Evolutionary conservation across 495 filamentous ascomycete genomes (phyloP).

Genomic region (Articulospora tetracladia): DNA sequence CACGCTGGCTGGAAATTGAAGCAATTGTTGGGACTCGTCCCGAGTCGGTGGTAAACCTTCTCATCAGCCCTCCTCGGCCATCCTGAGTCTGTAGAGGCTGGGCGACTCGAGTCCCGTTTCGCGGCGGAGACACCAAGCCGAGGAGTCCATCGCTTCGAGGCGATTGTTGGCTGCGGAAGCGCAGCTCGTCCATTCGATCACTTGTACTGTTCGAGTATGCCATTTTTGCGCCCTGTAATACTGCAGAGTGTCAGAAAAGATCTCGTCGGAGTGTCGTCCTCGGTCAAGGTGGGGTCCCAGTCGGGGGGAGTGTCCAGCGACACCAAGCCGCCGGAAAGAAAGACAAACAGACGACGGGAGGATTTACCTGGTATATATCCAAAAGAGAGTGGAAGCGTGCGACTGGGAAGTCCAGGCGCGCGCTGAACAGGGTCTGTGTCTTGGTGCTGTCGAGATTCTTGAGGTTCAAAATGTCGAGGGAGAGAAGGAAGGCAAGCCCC

Average conservation of each 20-base stretch:
- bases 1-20: slow-evolving; percentile 58
- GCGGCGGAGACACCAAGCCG: slow-evolving; percentile 65
- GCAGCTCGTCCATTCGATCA: slow-evolving; percentile 70
- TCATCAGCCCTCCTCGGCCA: slow-evolving; percentile 69
- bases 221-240: slow-evolving; percentile 39
- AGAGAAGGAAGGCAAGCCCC: not conserved
- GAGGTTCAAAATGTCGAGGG: slow-evolving; percentile 4
- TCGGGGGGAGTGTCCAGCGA: not conserved
- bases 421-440: slow-evolving; percentile 16
- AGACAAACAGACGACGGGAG: not conserved
- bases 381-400: slow-evolving; percentile 13
- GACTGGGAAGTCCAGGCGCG: slow-evolving; percentile 22
- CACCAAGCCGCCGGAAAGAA: not conserved
- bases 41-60: slow-evolving; percentile 91
- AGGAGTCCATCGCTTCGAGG: slow-evolving; percentile 64
- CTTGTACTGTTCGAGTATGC: slow-evolving; percentile 62
- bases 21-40: slow-evolving; percentile 80
- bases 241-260: slow-evolving; percentile 13
- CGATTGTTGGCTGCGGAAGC: slow-evolving; percentile 71
- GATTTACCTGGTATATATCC: slow-evolving; percentile 1
- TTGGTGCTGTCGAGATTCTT: not conserved
- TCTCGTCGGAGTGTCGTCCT: not conserved
- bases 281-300: slow-evolving; percentile 21
- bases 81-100: slow-evolving; percentile 55
- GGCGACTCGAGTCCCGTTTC: slow-evolving; percentile 54